phyloP scores from a whole-genome alignment of 495 filamentous ascomycete genomes.

The Daldinia concentrica region DNA sequence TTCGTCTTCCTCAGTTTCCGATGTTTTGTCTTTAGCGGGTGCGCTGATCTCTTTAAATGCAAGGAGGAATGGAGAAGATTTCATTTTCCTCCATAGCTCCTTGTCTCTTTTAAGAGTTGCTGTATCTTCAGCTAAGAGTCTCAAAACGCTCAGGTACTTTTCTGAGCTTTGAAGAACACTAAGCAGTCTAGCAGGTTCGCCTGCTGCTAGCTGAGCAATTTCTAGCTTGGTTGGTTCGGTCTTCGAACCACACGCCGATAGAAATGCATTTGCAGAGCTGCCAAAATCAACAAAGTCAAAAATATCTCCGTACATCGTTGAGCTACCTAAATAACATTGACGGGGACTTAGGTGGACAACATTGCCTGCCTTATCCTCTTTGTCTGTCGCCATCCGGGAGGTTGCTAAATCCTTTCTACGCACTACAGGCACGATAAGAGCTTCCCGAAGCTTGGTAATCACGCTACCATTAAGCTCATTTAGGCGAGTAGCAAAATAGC shows the following conservation, averaged over 20 bases:
- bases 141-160: conserved; percentile 84
- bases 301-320: conserved; percentile 80
- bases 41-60: conserved; percentile 77
- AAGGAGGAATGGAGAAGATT: conserved; percentile 76
- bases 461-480: conserved; percentile 72
- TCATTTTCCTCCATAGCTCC: conserved; percentile 78
- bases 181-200: conserved; percentile 80
- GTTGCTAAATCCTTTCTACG: conserved; percentile 37
- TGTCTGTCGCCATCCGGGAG: conserved; percentile 38
- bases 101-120: conserved; percentile 77
- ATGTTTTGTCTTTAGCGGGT: conserved; percentile 56
- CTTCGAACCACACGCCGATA: conserved; percentile 87
- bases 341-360: conserved; percentile 65
- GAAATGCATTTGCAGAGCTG: conserved; percentile 82
- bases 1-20: conserved; percentile 72
- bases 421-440: conserved; percentile 75
- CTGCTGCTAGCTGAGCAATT: conserved; percentile 78
- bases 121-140: conserved; percentile 76
- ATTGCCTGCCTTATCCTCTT: conserved; percentile 38
- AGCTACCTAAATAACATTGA: conserved; percentile 78
- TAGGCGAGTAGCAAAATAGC: conserved; percentile 80
- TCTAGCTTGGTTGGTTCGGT: conserved; percentile 87
- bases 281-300: conserved; percentile 98
- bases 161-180: conserved; percentile 80
- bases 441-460: conserved; percentile 65